Conservation (phyloP, 257 asterid species). For the Solanum tacnaense region DNA sequence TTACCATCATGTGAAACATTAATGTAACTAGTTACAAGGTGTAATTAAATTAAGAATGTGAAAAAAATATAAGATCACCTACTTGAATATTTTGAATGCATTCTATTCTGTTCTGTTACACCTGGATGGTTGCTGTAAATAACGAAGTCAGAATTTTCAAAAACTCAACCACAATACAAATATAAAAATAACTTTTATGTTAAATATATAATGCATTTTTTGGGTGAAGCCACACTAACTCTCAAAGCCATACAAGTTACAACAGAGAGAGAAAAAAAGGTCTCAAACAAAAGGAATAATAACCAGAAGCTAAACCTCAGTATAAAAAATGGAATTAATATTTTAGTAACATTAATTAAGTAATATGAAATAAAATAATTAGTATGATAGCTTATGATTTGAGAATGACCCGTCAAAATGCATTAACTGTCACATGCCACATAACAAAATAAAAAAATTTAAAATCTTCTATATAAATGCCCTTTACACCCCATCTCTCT, state of each 20-base stretch:
- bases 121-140: background rate
- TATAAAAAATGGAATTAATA: background rate
- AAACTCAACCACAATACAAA: background rate
- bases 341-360: slow-evolving; percentile 3
- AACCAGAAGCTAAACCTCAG: background rate
- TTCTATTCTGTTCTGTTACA: background rate
- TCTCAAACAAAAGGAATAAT: background rate
- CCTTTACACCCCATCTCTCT: slow-evolving; percentile 11
- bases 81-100: background rate
- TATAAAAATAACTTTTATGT: background rate
- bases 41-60: background rate
- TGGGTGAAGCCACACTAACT: no score
- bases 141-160: background rate
- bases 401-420: background rate
- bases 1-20: background rate
- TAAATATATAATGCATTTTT: background rate
- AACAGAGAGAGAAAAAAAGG: background rate
- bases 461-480: slow-evolving; percentile 41
- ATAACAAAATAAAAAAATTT: background rate
- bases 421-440: slow-evolving; percentile 36
- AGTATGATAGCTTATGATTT: slow-evolving; percentile 29
- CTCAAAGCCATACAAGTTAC: background rate
- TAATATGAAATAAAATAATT: slow-evolving; percentile 5
- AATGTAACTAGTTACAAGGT: background rate
- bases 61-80: background rate